Conservation (phyloP, 2,329 filamentous ascomycete species). For the Cladosporium sphaerospermum region DNA sequence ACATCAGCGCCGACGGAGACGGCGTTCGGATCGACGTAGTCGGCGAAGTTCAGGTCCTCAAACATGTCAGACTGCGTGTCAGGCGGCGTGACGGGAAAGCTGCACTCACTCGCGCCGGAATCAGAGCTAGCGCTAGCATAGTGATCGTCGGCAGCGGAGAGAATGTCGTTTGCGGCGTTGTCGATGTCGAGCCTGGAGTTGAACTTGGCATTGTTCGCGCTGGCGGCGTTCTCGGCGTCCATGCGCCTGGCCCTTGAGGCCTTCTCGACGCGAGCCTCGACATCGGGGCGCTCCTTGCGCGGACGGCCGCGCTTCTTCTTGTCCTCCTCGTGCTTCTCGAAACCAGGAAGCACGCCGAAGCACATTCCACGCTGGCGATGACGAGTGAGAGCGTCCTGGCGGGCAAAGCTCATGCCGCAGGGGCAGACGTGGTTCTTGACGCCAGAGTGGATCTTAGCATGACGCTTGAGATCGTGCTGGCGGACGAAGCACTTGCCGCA, state of each 20-base stretch:
- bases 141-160: conserved; percentile 11
- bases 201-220: not conserved
- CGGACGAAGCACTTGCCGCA: conserved; percentile 95
- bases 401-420: conserved; percentile 89
- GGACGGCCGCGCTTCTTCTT: conserved; percentile 63
- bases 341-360: conserved; percentile 83
- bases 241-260: conserved; percentile 47
- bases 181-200: conserved; percentile 5
- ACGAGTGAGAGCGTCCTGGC: conserved; percentile 89
- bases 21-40: conserved; percentile 17
- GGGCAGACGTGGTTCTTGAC: conserved; percentile 93
- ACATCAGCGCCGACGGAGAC: conserved; percentile 24
- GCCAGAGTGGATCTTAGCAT: conserved; percentile 94
- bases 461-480: conserved; percentile 93
- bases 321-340: conserved; percentile 47
- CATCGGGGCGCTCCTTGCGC: conserved; percentile 55
- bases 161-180: conserved; percentile 4
- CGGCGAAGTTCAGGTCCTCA: conserved; percentile 17
- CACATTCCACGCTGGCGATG: conserved; percentile 96
- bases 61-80: conserved; percentile 23
- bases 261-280: conserved; percentile 53
- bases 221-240: conserved; percentile 18
- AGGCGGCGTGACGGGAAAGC: conserved; percentile 29
- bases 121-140: conserved; percentile 18
- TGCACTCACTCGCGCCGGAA: conserved; percentile 26